A percentile compares a stretch with the other conserved stretches of the same genome.
These are phyloP conservation scores for Crithidia mellificae DNA, from an alignment of 208 protist species.

Conservation along the genomic window DNA sequence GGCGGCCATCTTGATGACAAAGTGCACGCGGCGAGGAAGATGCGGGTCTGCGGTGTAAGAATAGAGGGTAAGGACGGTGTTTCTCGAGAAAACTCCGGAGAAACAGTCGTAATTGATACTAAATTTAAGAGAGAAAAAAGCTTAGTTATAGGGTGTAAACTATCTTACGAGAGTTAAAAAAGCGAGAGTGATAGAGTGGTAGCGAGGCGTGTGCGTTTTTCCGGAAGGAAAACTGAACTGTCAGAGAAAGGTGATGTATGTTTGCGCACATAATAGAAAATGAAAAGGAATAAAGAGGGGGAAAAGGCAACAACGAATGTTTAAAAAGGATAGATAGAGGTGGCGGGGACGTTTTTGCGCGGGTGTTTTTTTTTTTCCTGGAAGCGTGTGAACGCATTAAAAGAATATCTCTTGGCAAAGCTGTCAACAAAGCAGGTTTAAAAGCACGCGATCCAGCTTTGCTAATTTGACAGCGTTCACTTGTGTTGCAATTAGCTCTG, in stretches of 20 bases:
- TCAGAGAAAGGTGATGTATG: no score
- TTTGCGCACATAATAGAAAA: no score
- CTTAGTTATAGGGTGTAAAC: not conserved
- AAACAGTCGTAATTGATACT: no score
- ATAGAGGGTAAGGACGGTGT: not conserved
- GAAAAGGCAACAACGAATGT: not conserved
- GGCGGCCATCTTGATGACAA: slow-evolving; percentile 29
- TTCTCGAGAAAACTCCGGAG: not conserved
- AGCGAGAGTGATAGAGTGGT: not conserved
- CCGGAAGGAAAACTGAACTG: slow-evolving; percentile 9
- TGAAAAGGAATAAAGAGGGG: not conserved
- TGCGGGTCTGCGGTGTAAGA: not conserved
- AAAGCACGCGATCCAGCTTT: no score
- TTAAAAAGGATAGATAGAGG: not conserved
- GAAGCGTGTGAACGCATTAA: no score
- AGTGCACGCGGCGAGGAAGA: not conserved
- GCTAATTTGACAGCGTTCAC: no score
- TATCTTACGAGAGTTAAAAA: slow-evolving; percentile 4
- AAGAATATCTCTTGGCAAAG: no score
- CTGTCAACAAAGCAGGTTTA: no score
- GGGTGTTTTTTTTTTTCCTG: no score
- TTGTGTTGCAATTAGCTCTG: no score
- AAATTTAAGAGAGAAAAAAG: no score
- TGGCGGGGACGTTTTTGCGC: no score
- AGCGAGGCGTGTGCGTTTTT: slow-evolving; percentile 4